A percentile compares a stretch with the other conserved stretches of the same genome.
These are phyloP conservation scores for Apocynum venetum DNA, from an alignment of 257 asterid genomes.

Conservation along the genomic window DNA sequence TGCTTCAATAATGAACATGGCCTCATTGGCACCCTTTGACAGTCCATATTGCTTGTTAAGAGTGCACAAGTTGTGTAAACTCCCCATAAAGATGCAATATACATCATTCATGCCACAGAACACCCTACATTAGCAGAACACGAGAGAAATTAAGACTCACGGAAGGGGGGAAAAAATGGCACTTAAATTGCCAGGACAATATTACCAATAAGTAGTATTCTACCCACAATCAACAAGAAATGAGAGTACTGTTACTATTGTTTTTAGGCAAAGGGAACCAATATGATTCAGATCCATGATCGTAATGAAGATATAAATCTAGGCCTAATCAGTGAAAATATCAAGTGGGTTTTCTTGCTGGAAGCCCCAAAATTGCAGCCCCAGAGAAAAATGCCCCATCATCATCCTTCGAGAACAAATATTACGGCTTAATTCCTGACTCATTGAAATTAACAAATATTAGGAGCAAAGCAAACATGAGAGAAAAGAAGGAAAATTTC, in stretches of 20 bases:
- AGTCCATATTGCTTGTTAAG: slow-evolving; percentile 88
- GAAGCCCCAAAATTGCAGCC: background rate
- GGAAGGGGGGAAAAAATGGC: too few relatives aligned
- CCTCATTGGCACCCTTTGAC: slow-evolving; percentile 67
- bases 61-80: slow-evolving; percentile 51
- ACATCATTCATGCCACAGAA: slow-evolving; percentile 79
- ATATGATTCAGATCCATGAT: too few relatives aligned
- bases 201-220: too few relatives aligned
- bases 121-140: slow-evolving; percentile 38
- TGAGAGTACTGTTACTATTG: too few relatives aligned
- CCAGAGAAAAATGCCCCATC: background rate
- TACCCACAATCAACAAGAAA: too few relatives aligned
- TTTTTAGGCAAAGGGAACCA: background rate
- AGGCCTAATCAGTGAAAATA: background rate
- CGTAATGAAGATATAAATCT: background rate
- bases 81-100: slow-evolving; percentile 77
- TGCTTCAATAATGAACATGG: slow-evolving; percentile 66
- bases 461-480: background rate
- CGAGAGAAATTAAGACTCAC: background rate
- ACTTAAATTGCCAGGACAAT: too few relatives aligned
- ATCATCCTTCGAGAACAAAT: too few relatives aligned
- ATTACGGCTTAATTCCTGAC: too few relatives aligned
- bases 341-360: background rate
- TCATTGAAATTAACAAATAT: too few relatives aligned
- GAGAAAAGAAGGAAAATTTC: background rate